Conservation (phyloP, 1,284 basidiomycete species). For the Takashimella koratensis region DNA sequence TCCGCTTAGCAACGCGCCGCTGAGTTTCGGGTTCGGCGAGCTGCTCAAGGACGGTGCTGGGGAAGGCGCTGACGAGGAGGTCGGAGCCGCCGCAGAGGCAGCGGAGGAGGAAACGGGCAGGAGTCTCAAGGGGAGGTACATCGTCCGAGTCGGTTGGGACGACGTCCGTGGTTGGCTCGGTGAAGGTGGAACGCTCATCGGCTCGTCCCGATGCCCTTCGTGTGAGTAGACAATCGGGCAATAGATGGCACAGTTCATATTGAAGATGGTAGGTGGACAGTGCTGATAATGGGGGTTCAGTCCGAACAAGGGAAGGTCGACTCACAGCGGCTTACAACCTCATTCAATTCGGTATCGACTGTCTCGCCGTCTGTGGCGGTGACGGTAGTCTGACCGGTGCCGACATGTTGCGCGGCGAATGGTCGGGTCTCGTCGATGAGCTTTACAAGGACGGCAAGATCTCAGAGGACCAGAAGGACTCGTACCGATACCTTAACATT, state of each 20-base stretch:
- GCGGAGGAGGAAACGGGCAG: conserved; percentile 54
- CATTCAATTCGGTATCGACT: conserved; percentile 93
- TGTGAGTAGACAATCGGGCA: conserved; percentile 48
- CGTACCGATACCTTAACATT: conserved; percentile 83
- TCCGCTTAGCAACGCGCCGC: conserved; percentile 42
- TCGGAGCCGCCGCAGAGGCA: conserved; percentile 38
- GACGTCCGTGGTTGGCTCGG: conserved; percentile 94
- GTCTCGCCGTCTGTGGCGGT: conserved; percentile 93
- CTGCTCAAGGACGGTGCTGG: conserved; percentile 86
- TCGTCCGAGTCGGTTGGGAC: conserved; percentile 96
- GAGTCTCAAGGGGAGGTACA: conserved; percentile 83
- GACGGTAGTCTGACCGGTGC: conserved; percentile 96
- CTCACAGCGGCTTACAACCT: conserved; percentile 83
- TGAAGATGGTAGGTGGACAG: neutral
- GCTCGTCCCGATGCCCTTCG: conserved; percentile 82
- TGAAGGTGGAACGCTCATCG: conserved; percentile 94
- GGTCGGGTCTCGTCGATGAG: conserved; percentile 75
- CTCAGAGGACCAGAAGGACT: conserved; percentile 64
- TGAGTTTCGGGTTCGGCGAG: conserved; percentile 87
- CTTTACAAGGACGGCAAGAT: conserved; percentile 67
- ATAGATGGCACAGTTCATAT: neutral
- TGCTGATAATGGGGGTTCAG: conserved; percentile 14
- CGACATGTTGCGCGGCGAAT: conserved; percentile 88
- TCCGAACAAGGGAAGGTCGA: conserved; percentile 83
- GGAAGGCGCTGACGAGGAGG: conserved; percentile 54